Percentiles rank a stretch among this genome's conserved stretches.
phyloP scores from a whole-genome alignment of 1,139 yeast genomes.

The Nakaseomyces sp. region DNA sequence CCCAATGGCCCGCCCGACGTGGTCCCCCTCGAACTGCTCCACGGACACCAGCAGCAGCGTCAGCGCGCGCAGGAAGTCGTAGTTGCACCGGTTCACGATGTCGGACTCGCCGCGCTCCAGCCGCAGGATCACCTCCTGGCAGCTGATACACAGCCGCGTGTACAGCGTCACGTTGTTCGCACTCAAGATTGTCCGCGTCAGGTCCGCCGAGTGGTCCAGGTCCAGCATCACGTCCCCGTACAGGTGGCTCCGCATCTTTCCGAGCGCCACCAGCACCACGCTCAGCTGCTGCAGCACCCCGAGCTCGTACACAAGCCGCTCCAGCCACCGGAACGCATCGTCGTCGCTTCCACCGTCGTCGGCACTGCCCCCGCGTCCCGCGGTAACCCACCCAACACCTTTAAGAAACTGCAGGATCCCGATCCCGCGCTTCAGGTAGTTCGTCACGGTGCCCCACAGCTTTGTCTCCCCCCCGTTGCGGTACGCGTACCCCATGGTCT shows the following conservation, averaged over 20 bases:
- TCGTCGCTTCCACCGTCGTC: too few species aligned
- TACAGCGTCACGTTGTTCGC: not conserved
- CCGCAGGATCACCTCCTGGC: constrained; percentile 15
- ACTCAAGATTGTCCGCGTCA: not conserved
- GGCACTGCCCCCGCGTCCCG: too few species aligned
- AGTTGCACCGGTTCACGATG: not conserved
- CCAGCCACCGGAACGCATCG: not conserved
- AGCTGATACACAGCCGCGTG: constrained; percentile 26
- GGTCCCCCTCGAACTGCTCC: constrained; percentile 22
- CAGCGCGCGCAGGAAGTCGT: constrained; percentile 19
- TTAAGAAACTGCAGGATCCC: not conserved
- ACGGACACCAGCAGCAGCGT: constrained; percentile 22
- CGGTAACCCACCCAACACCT: not conserved
- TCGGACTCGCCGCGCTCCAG: not conserved
- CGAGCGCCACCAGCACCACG: constrained; percentile 21
- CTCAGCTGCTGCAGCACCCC: constrained; percentile 26
- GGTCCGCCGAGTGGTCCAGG: constrained; percentile 14
- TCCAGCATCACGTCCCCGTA: constrained; percentile 22
- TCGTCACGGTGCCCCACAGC: constrained; percentile 1
- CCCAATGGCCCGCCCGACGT: constrained; percentile 24
- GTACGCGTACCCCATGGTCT: constrained; percentile 4
- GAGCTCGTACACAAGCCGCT: constrained; percentile 13
- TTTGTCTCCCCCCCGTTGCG: not conserved
- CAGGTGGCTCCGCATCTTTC: constrained; percentile 22
- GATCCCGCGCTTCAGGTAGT: constrained; percentile 3